phyloP scores from a whole-genome alignment of 495 filamentous ascomycete species.

The Lophiostoma macrostomum region DNA sequence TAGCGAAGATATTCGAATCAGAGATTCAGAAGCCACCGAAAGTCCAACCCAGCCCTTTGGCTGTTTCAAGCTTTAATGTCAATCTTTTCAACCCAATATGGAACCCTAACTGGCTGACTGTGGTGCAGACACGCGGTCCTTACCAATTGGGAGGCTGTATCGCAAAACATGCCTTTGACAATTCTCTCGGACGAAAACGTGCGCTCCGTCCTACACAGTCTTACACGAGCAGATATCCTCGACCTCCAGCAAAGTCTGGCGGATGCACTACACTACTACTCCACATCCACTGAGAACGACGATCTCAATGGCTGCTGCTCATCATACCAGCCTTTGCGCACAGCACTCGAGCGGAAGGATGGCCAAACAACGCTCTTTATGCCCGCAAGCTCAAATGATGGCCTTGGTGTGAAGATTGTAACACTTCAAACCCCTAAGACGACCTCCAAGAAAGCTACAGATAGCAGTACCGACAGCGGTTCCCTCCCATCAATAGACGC shows the following conservation, averaged over 20 bases:
- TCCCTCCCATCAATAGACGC: conserved; percentile 24
- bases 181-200: conserved; percentile 73
- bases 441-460: conserved; percentile 1
- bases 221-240: conserved; percentile 68
- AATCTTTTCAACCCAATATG: too few species aligned
- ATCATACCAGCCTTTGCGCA: conserved; percentile 73
- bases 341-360: conserved; percentile 63
- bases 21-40: too few species aligned
- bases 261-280: conserved; percentile 77
- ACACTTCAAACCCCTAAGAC: conserved; percentile 46
- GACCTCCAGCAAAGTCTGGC: conserved; percentile 63
- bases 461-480: background rate
- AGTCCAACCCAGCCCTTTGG: too few species aligned
- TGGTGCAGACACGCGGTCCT: too few species aligned
- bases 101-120: too few species aligned
- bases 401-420: conserved; percentile 63
- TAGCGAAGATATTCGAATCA: too few species aligned
- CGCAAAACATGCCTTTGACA: conserved; percentile 73
- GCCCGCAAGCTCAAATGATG: conserved; percentile 66
- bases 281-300: conserved; percentile 58
- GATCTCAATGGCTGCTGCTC: conserved; percentile 51
- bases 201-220: conserved; percentile 62
- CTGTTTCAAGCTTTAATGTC: too few species aligned
- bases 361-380: conserved; percentile 87
- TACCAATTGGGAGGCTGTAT: too few species aligned